Conservation (phyloP, 2,329 filamentous ascomycete genomes). For the Sphaceloma murrayae region DNA sequence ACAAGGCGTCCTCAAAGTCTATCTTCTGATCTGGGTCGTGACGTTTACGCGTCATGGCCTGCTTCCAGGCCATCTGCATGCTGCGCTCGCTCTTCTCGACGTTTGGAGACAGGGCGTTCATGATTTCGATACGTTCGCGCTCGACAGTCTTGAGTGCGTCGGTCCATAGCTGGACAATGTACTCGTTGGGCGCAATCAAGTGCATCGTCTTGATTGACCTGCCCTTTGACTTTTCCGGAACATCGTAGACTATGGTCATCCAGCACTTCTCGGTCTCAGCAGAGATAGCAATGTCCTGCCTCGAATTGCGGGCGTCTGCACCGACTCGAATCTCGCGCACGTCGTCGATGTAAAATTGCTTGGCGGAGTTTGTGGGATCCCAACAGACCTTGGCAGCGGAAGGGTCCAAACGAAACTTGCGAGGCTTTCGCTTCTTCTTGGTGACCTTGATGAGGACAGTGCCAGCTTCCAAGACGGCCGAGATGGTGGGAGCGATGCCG, state of each 20-base stretch:
- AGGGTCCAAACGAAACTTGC: slow-evolving; percentile 69
- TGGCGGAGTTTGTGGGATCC: slow-evolving; percentile 68
- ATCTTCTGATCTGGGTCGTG: slow-evolving; percentile 57
- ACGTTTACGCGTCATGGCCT: slow-evolving; percentile 64
- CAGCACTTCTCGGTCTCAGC: slow-evolving; percentile 61
- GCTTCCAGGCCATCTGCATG: slow-evolving; percentile 60
- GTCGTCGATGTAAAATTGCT: slow-evolving; percentile 88
- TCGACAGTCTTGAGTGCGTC: slow-evolving; percentile 74
- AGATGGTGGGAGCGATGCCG: slow-evolving; percentile 60
- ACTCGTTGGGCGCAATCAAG: slow-evolving; percentile 66
- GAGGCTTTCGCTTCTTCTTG: slow-evolving; percentile 65
- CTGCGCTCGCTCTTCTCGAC: slow-evolving; percentile 67
- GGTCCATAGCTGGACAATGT: slow-evolving; percentile 69
- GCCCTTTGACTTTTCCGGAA: slow-evolving; percentile 67
- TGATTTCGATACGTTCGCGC: slow-evolving; percentile 76
- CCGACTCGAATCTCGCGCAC: slow-evolving; percentile 83
- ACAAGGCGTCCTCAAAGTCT: slow-evolving; percentile 67
- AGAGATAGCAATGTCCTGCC: slow-evolving; percentile 67
- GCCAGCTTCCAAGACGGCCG: slow-evolving; percentile 66
- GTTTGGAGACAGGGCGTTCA: slow-evolving; percentile 73
- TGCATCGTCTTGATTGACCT: slow-evolving; percentile 68
- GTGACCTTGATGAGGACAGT: slow-evolving; percentile 74
- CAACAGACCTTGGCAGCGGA: slow-evolving; percentile 80
- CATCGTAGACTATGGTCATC: slow-evolving; percentile 82
- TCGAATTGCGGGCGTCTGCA: slow-evolving; percentile 77